Evolutionary conservation across 2,329 filamentous ascomycete genomes (phyloP), one percentile per base, ranked within the genome.

Genomic region (Cyclaneusma minus): DNA sequence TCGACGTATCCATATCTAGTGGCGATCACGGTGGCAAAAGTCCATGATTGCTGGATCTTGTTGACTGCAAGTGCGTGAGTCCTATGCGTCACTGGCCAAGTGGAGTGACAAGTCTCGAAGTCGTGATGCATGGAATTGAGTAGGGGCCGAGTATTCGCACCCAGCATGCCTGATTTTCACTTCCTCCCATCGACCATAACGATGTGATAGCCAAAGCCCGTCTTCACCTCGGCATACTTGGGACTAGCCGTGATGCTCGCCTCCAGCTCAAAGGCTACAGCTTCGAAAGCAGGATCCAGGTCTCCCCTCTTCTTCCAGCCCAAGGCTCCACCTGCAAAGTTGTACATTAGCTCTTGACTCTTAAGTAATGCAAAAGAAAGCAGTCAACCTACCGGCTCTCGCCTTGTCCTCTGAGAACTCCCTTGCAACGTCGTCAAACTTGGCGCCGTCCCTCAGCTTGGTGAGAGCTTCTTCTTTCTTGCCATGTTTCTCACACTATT

Each of bases 321-420:
- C 17, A 85, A 50, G 3, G 66, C 62, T 3, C 79, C 79, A 17
- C 78, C 75, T 78, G 19, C 25, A 19, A 20, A 17, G 22, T 6
- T 22, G 14, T 21, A 16, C 14, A 27, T 21, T 16, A 20, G 5
- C 10, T 13, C 27, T 24, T 12, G 24, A 13, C 7, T 13, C 13
- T 16, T 16, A 24, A 26, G 16, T 13, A 8, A 26, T 23, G 29
- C n/a, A 13, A 13, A 29, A 27, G 6, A 24, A 10, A 27, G 19
- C 9, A 19, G n/a, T 18, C 22, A n/a, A 36, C 41, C 5, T 33
- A 68, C 66, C 74, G 49, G 68, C 62, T 34, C 71, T 60, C 4
- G 77, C 76, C 54, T 85, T 84, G 48, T 85, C 79, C 50, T 84
- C 79, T 0, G 73, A 80, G 43, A 68, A 79, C 37, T 73, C 67